Base-by-base conservation (phyloP, 2,329 filamentous ascomycete species). In the Paraconiothyrium brasiliense region DNA sequence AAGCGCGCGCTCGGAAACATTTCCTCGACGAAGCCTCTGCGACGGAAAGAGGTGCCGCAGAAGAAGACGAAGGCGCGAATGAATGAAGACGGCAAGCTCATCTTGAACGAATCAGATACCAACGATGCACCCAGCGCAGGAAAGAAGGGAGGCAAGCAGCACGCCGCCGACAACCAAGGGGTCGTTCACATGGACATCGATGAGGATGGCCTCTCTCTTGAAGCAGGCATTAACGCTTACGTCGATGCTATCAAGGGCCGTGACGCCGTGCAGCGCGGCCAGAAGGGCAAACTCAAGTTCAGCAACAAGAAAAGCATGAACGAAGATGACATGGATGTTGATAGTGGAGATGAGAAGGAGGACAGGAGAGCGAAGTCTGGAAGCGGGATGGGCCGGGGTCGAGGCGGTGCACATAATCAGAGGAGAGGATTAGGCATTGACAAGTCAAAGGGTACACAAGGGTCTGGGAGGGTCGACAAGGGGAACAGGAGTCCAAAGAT, bases 1-100 rank as follows among this genome's bases (percentile, higher is more conserved):
- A 91, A 92, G 64, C 90, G 90, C 75, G 93, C 94, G 9, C 87
- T 99, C 46, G 94, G 93, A 57, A 95, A 93, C 76, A 97, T 99
- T 72, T 97, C 94, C 2, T 92, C 92, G 5, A 97, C 93, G 11
- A 94, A 93, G 78, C 94, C 94, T 3, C 80, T 86, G 58, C 90
- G 88, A 75, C 79, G 86, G 68, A 86, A 86, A 75, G 84, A 85
- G 71, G 83, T 83, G 16, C 76, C 76, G 10, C 71, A 67, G 66
- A 76, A 76, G 76, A 72, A 57, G 20, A 78, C 76, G 54, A 80
- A 77, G 60, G 86, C 81, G 46, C 81, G 74, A 58, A 80, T 78
- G 11, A 89, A 95, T 72, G 78, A 90, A 52, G 92, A 96, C 75
- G 92, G 92, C 64, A 95, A 94, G 80, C 86, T 96, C 46, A 86